Evolutionary conservation across 371 early-diverging fungal genomes (phyloP).

Genomic region (Rhizopus delemar): DNA sequence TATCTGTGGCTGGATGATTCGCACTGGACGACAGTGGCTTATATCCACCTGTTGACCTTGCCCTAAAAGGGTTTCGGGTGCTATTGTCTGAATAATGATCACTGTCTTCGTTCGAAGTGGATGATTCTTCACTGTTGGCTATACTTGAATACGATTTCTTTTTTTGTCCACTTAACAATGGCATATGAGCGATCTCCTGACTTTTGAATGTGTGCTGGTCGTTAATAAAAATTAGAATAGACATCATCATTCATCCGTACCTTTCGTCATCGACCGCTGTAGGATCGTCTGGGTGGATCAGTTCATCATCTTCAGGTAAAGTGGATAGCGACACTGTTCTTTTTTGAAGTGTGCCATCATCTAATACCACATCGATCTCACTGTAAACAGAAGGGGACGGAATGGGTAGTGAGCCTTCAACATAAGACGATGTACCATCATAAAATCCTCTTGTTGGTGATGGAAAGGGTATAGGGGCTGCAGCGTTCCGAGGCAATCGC

Average conservation of each 20-base stretch:
- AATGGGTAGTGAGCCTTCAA: conserved; percentile 15
- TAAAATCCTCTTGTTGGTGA: not conserved
- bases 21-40: conserved; percentile 8
- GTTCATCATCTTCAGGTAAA: conserved; percentile 14
- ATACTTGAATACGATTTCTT: conserved; percentile 25
- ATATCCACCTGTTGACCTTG: not conserved
- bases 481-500: conserved; percentile 22
- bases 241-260: conserved; percentile 9
- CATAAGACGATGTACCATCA: conserved; percentile 6
- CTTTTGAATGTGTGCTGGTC: conserved; percentile 33
- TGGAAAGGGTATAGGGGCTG: conserved; percentile 20
- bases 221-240: conserved; percentile 15
- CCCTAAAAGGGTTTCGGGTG: not conserved
- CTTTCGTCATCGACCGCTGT: conserved; percentile 23
- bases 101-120: conserved; percentile 22
- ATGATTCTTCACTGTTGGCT: conserved; percentile 8
- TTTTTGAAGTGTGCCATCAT: conserved; percentile 37
- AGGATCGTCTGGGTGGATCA: conserved; percentile 12
- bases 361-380: conserved; percentile 32
- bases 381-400: conserved; percentile 27
- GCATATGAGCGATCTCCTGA: conserved; percentile 10
- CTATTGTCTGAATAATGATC: not conserved
- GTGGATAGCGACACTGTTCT: conserved; percentile 38
- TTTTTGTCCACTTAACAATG: conserved; percentile 16
- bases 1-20: not conserved